Evolutionary conservation across 1,139 yeast species (phyloP), one percentile per base, ranked within the genome.

Genomic region (Taphrina flavorubra): DNA sequence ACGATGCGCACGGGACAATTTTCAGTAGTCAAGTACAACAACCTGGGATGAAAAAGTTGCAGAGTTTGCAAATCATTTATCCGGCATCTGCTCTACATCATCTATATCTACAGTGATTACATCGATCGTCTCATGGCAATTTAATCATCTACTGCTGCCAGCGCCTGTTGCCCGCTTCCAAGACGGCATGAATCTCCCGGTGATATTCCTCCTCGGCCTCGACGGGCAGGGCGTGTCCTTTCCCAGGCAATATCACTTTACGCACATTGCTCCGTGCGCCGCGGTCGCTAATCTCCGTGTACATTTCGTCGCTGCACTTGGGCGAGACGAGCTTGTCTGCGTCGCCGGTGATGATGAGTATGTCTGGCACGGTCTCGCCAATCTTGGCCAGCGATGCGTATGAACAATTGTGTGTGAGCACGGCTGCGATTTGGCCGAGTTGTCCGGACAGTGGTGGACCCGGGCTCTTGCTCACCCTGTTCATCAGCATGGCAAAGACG

Each of bases 141-240:
- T 14, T 44, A 6, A 13, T 7, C 18, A 10, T 44, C 47, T 44
- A 44, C 2, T 5, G 6, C 42, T 53, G 58, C 62, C 62, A 58
- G 11, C 62, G 37, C 25, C 14, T 39, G 25, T 46, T 42, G 18
- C 62, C 62, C 42, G 62, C 62, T 2, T 49, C 20, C 56, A 60
- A 20, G 20, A 60, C n/a, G 49, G 56, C 56, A 25, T 65, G 56
- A 18, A 65, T 16, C 16, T 37, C 58, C 14, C 39, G 10, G 40
- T 65, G 63, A 49, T 65, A 65, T 25, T 46, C 68, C n/a, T 57
- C 44, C 8, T 56, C 57, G n/a, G 56, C 63, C 37, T 65, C 68
- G 0, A 39, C 68, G 16, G 60, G 39, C 40, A 65, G 39, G 7
- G 68, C 68, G 40, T 65, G 68, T n/a, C 68, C 68, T 13, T 51